Percentiles rank a stretch among this genome's conserved stretches.
These are phyloP conservation scores for Citropsis articulata DNA, from an alignment of 345 rosid species.

Conservation along the genomic window DNA sequence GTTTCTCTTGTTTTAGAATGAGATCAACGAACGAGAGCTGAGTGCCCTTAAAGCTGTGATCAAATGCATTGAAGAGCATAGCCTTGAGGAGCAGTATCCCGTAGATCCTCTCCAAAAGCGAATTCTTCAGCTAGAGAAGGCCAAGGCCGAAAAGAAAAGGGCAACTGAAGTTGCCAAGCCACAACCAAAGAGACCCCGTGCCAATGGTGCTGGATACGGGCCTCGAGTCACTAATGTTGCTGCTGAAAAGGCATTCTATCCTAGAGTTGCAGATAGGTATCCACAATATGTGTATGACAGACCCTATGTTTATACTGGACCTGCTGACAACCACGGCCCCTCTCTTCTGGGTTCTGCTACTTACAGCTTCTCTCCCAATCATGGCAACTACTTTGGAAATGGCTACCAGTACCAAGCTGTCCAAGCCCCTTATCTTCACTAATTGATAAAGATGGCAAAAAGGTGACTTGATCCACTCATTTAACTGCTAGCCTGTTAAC, in stretches of 20 bases:
- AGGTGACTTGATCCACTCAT: slow-evolving; percentile 54
- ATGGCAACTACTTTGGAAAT: slow-evolving; percentile 88
- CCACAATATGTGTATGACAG: slow-evolving; percentile 82
- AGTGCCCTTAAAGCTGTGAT: slow-evolving; percentile 75
- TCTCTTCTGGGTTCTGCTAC: slow-evolving; percentile 51
- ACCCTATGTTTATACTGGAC: slow-evolving; percentile 60
- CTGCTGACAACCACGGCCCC: slow-evolving; percentile 58
- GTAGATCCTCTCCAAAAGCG: slow-evolving; percentile 64
- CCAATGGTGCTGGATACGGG: slow-evolving; percentile 55
- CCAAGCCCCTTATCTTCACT: slow-evolving; percentile 82
- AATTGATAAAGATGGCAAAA: slow-evolving; percentile 31
- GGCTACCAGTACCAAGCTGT: slow-evolving; percentile 89
- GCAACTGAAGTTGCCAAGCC: slow-evolving; percentile 84
- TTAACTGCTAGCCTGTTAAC: slow-evolving; percentile 69
- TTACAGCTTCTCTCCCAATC: slow-evolving; percentile 69
- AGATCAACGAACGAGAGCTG: slow-evolving; percentile 82
- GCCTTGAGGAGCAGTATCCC: slow-evolving; percentile 81
- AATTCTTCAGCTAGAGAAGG: slow-evolving; percentile 83
- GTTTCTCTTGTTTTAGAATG: slow-evolving; percentile 46
- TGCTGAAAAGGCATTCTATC: slow-evolving; percentile 56
- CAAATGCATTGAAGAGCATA: slow-evolving; percentile 96
- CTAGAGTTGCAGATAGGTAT: slow-evolving; percentile 69
- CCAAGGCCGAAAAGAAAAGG: slow-evolving; percentile 88
- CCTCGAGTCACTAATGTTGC: slow-evolving; percentile 48
- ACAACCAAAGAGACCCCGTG: slow-evolving; percentile 89